Evolutionary conservation across 352 stramenopile species (phyloP).

Genomic region (Aphanomyces stellatus): DNA sequence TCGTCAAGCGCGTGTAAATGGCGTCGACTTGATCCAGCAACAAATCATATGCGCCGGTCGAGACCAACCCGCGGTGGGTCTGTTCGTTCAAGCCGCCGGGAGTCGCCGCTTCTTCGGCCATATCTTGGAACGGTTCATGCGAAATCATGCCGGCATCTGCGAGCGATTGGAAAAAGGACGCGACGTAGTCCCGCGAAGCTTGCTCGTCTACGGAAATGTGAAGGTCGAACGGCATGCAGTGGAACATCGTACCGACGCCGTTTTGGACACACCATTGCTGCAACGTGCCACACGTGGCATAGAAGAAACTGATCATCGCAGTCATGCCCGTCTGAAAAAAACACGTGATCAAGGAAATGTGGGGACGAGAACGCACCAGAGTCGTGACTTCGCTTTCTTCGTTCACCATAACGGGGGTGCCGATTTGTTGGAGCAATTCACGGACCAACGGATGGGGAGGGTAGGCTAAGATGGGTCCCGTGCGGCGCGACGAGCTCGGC

Average conservation of each 20-base stretch:
- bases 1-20: constrained; percentile 75
- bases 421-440: constrained; percentile 68
- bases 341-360: not conserved
- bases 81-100: constrained; percentile 78
- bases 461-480: constrained; percentile 71
- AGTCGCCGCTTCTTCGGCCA: constrained; percentile 76
- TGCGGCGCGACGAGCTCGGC: constrained; percentile 59
- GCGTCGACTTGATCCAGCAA: constrained; percentile 71
- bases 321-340: constrained; percentile 61
- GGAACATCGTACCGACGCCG: constrained; percentile 51
- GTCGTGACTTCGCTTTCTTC: constrained; percentile 76
- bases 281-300: constrained; percentile 71
- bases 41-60: constrained; percentile 66
- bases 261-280: constrained; percentile 84
- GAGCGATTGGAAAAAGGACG: constrained; percentile 77
- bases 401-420: constrained; percentile 74
- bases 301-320: constrained; percentile 80
- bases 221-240: constrained; percentile 22
- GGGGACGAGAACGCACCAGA: constrained; percentile 27
- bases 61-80: constrained; percentile 58
- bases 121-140: constrained; percentile 66
- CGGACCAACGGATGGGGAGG: constrained; percentile 54
- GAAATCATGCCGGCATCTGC: constrained; percentile 62
- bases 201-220: too few relatives aligned
- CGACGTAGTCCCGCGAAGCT: constrained; percentile 68